A percentile compares a stretch with the other conserved stretches of the same genome.
Conservation (phyloP, 495 filamentous ascomycete species). For the Bryoglossum gracile region DNA sequence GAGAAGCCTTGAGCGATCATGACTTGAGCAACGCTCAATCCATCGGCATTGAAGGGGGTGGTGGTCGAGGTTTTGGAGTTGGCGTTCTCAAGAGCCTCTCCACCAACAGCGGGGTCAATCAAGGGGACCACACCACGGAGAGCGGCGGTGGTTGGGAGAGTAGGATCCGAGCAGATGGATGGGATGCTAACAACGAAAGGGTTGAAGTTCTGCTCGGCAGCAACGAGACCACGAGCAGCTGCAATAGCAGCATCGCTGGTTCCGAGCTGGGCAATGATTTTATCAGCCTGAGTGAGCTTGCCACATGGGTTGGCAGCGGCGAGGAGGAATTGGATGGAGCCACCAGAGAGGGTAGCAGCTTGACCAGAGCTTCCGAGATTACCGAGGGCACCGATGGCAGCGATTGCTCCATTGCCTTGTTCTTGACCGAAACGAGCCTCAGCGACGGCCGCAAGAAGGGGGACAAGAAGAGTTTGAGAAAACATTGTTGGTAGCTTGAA, state of each 20-base stretch:
- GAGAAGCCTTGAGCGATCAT: slow-evolving; percentile 45
- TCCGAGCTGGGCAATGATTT: slow-evolving; percentile 48
- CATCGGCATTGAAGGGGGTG: slow-evolving; percentile 43
- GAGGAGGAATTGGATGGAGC: slow-evolving; percentile 18
- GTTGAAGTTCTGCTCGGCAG: slow-evolving; percentile 65
- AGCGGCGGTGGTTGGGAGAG: slow-evolving; percentile 46
- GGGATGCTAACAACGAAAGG: slow-evolving; percentile 47
- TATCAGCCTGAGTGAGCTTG: slow-evolving; percentile 50
- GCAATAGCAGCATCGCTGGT: slow-evolving; percentile 43
- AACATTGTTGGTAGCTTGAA: slow-evolving; percentile 11
- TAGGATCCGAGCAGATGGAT: slow-evolving; percentile 48
- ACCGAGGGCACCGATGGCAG: slow-evolving; percentile 16
- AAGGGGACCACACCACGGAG: slow-evolving; percentile 54
- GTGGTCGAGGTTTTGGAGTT: slow-evolving; percentile 41
- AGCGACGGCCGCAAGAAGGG: slow-evolving; percentile 16
- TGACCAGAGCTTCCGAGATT: slow-evolving; percentile 14
- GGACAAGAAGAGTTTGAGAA: slow-evolving; percentile 14
- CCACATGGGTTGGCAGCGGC: slow-evolving; percentile 24
- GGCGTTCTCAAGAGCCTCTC: slow-evolving; percentile 45
- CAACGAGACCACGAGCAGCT: slow-evolving; percentile 50
- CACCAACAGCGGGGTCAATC: slow-evolving; percentile 49
- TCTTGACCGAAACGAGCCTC: slow-evolving; percentile 25
- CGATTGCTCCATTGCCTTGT: slow-evolving; percentile 18
- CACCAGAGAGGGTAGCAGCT: slow-evolving; percentile 19
- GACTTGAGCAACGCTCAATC: slow-evolving; percentile 49